Percentiles rank a stretch among this genome's conserved stretches.
These are phyloP conservation scores for Lophium mytilinum DNA, from an alignment of 495 filamentous ascomycete species.

Conservation along the genomic window DNA sequence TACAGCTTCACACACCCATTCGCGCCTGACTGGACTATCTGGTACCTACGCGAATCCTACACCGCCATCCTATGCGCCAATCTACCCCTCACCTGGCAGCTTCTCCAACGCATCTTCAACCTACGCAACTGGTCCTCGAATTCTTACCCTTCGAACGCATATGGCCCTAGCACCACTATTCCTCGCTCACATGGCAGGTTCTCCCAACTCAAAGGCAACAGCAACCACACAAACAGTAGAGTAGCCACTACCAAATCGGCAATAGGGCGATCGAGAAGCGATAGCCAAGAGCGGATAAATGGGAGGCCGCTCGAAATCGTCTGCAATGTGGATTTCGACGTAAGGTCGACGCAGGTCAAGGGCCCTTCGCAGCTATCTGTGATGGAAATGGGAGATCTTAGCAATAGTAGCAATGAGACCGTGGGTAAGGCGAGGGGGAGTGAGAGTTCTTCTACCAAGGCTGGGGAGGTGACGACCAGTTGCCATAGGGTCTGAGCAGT, in stretches of 20 bases:
- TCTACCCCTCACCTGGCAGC: constrained; percentile 52
- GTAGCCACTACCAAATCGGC: background rate
- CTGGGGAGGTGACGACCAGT: no score
- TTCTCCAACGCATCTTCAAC: constrained; percentile 46
- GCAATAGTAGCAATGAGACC: no score
- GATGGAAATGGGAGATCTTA: no score
- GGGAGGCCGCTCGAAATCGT: background rate
- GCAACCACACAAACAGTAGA: background rate
- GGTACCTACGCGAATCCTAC: constrained; percentile 60
- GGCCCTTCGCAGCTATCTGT: no score
- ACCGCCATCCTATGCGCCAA: constrained; percentile 57
- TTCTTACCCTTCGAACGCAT: constrained; percentile 47
- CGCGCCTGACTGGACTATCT: constrained; percentile 52
- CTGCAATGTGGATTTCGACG: no score
- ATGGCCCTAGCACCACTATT: background rate
- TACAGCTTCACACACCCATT: constrained; percentile 54
- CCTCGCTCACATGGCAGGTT: background rate
- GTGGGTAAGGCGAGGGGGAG: no score
- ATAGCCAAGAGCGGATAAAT: background rate
- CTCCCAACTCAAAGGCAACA: background rate
- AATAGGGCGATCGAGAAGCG: background rate
- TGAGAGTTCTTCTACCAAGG: no score
- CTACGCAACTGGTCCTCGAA: constrained; percentile 47
- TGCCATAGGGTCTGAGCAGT: no score
- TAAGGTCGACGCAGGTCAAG: no score